Evolutionary conservation across 1,284 basidiomycete species (phyloP), one percentile per base, ranked within the genome.

Genomic region (Erythrobasidium hasegawianum): DNA sequence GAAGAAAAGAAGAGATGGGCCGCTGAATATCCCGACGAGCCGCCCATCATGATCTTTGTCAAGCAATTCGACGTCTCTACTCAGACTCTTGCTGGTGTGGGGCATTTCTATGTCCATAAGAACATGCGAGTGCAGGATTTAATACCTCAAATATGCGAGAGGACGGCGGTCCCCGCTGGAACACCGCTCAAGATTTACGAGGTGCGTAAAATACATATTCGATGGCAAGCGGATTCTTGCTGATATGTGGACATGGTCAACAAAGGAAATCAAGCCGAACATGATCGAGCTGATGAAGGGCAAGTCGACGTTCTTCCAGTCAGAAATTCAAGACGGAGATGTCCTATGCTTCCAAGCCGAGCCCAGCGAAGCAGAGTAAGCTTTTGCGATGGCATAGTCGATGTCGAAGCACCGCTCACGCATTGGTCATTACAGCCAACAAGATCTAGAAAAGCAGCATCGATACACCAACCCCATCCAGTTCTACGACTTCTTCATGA

Each of bases 221-320:
- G n/a, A n/a, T n/a, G n/a, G n/a, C n/a, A n/a, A n/a, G n/a, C n/a
- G n/a, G n/a, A n/a, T n/a, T n/a, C n/a, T n/a, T 58, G 66, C 52
- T 18, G n/a, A 18, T 47, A 8, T n/a, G n/a, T n/a, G n/a, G n/a
- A n/a, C n/a, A n/a, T n/a, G n/a, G n/a, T n/a, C n/a, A n/a, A n/a
- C n/a, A n/a, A 61, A 91, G 88, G 96, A 99, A 87, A 98, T 99
- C 80, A 98, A 99, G 84, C 96, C 96, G 11, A 93, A 93, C 67
- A 98, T 98, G 96, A 98, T 99, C 73, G 96, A 98, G 79, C 83
- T 87, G 68, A 97, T 99, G 94, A 98, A 98, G 81, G 84, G 85
- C 61, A 97, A 97, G 79, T 80, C 87, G 65, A 96, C 96, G 0
- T 98, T 97, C 79, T 84, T 87, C 56, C 91, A 97, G 78, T 96